A percentile compares a stretch with the other conserved stretches of the same genome.
These are phyloP conservation scores for Catunica adiposa DNA, from an alignment of 2,329 filamentous ascomycete genomes.

Conservation along the genomic window DNA sequence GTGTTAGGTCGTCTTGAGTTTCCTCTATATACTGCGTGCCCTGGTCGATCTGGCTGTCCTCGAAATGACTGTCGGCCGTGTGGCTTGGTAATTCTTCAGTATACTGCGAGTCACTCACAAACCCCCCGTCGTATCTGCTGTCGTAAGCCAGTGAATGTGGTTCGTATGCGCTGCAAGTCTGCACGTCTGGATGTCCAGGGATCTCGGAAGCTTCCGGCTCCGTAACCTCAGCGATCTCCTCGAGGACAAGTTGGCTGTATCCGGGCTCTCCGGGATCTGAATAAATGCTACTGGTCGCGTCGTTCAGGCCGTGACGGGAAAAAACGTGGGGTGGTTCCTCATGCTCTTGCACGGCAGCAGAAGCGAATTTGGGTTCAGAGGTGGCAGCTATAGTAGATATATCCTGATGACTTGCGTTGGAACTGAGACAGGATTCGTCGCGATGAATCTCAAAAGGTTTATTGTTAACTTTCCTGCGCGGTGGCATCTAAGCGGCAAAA, in stretches of 20 bases:
- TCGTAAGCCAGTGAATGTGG: not conserved
- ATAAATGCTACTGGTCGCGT: slow-evolving; percentile 7
- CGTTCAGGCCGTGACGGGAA: slow-evolving; percentile 2
- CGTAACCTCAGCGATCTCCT: slow-evolving; percentile 11
- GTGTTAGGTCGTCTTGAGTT: not conserved
- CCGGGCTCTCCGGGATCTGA: slow-evolving; percentile 11
- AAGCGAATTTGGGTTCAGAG: not conserved
- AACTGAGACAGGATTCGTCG: slow-evolving; percentile 14
- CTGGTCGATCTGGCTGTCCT: slow-evolving; percentile 4
- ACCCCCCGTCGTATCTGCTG: not conserved
- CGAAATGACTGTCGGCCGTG: slow-evolving; percentile 4
- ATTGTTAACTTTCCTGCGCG: slow-evolving; percentile 12
- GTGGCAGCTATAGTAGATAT: not conserved
- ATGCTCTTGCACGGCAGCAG: not conserved
- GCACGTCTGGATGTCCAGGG: not conserved
- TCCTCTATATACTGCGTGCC: not conserved
- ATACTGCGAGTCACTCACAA: not conserved
- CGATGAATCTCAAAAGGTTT: slow-evolving; percentile 13
- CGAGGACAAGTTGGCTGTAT: slow-evolving; percentile 7
- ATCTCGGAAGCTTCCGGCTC: slow-evolving; percentile 5
- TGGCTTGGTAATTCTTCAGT: not conserved
- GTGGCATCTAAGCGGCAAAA: slow-evolving; percentile 12
- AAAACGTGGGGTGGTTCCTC: not conserved
- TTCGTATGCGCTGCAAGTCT: not conserved
- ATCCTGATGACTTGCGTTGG: slow-evolving; percentile 12